A percentile compares a stretch with the other conserved stretches of the same genome.
These are phyloP conservation scores for Gossypium davidsonii DNA, from an alignment of 441 rosid species.

Conservation along the genomic window DNA sequence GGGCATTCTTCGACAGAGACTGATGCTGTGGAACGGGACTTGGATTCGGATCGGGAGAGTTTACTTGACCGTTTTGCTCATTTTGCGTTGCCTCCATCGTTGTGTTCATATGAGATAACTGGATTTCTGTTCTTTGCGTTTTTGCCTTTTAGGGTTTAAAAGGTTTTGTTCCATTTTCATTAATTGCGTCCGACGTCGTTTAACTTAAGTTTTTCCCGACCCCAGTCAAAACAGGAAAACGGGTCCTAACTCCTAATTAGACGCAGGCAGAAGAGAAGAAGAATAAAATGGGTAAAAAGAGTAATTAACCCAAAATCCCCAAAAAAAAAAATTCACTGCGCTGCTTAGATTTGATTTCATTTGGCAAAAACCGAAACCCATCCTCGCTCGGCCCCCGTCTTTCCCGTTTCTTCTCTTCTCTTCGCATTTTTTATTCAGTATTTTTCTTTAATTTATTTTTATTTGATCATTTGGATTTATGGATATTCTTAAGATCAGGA, in stretches of 20 bases:
- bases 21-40: neutral
- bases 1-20: conserved; percentile 59
- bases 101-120: neutral
- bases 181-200: neutral
- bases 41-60: neutral
- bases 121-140: neutral
- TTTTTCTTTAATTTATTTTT: neutral
- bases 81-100: conserved; percentile 2
- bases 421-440: neutral
- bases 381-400: neutral
- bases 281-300: neutral
- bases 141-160: neutral
- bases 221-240: neutral
- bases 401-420: neutral
- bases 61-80: neutral
- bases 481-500: neutral
- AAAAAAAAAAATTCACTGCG: neutral
- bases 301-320: neutral
- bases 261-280: neutral
- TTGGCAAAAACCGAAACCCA: neutral
- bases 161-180: neutral
- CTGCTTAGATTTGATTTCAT: neutral
- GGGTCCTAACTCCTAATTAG: neutral
- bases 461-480: neutral
- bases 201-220: neutral